Percentiles rank a stretch among this genome's conserved stretches.
Evolutionary conservation across 192 early-diverging fungal species (phyloP).

Genomic region (Podila epigama): DNA sequence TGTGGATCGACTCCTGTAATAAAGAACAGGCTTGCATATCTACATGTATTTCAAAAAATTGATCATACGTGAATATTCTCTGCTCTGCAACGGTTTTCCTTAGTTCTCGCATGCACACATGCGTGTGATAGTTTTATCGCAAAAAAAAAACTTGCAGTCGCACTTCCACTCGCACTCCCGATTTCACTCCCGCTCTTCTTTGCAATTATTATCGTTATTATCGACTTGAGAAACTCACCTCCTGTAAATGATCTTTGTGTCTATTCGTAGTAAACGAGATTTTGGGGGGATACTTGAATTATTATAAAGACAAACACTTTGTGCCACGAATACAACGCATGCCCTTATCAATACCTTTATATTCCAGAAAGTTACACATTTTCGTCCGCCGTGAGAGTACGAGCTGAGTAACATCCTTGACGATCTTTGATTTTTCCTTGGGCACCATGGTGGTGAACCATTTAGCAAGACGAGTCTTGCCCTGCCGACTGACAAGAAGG

Average conservation of each 20-base stretch:
- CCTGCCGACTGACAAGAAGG: constrained; percentile 82
- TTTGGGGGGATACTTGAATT: no score
- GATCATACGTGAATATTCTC: background rate
- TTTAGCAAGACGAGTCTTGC: constrained; percentile 82
- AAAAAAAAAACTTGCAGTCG: no score
- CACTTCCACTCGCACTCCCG: no score
- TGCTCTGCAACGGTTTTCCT: no score
- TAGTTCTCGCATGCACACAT: no score
- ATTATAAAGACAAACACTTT: no score
- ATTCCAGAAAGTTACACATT: constrained; percentile 99
- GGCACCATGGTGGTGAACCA: constrained; percentile 79
- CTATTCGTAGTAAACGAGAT: no score
- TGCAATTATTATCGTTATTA: no score
- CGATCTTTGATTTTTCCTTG: constrained; percentile 95
- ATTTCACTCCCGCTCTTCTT: no score
- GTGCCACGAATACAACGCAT: no score
- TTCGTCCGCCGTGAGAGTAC: constrained; percentile 88
- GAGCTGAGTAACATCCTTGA: constrained; percentile 92
- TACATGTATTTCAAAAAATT: constrained; percentile 36
- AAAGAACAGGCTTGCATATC: constrained; percentile 97
- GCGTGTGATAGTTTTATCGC: no score
- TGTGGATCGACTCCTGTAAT: constrained; percentile 91
- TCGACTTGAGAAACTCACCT: constrained; percentile 41
- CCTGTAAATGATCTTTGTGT: constrained; percentile 69
- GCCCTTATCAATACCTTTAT: constrained; percentile 67